Evolutionary conservation across 345 rosid species (phyloP).

Genomic region (Psidium guajava): DNA sequence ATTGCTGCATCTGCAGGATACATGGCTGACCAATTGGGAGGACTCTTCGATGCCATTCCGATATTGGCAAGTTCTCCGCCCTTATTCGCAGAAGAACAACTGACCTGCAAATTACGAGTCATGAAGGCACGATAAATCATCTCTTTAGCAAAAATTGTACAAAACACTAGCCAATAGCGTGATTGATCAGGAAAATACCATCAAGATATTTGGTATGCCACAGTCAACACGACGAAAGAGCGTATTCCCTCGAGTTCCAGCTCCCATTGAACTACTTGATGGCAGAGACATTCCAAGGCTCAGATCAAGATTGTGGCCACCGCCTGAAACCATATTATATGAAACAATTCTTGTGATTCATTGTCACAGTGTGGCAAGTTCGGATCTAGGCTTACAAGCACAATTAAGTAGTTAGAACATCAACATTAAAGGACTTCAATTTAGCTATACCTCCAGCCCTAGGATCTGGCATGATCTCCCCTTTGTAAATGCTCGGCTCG

Average conservation of each 20-base stretch:
- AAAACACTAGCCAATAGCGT: neutral
- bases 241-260: neutral
- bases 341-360: neutral
- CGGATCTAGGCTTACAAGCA: neutral
- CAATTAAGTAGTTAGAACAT: neutral
- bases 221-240: conserved; percentile 3
- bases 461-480: conserved; percentile 10
- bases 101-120: conserved; percentile 11
- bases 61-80: conserved; percentile 1
- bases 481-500: conserved; percentile 24
- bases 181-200: neutral
- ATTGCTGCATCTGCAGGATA: conserved; percentile 12
- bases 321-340: conserved; percentile 13
- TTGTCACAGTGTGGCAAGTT: neutral
- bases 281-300: conserved; percentile 40
- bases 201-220: conserved; percentile 9
- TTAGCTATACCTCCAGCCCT: conserved; percentile 20
- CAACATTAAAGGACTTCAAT: neutral
- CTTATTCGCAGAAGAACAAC: conserved; percentile 3
- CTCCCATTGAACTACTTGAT: conserved; percentile 6
- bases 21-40: conserved; percentile 11
- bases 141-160: neutral
- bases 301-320: conserved; percentile 38
- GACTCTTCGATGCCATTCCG: conserved; percentile 7
- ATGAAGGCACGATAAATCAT: neutral